These are phyloP conservation scores for Leccinum broughii DNA, from an alignment of 768 basidiomycete species.

Conservation along the genomic window DNA sequence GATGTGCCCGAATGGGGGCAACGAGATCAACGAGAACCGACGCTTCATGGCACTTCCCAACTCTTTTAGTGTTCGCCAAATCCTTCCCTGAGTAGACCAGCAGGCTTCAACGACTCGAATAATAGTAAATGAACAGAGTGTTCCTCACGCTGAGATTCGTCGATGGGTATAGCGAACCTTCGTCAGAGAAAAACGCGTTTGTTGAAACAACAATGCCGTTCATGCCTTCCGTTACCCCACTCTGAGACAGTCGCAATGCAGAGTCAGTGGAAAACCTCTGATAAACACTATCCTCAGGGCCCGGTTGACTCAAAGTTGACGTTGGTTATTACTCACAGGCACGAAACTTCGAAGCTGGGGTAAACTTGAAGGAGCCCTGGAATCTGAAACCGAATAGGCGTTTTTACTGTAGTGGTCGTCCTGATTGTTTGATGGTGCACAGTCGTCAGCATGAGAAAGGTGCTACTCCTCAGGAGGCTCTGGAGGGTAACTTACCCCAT, in stretches of 20 bases:
- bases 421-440: slow-evolving; percentile 8
- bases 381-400: not conserved
- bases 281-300: not conserved
- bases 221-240: slow-evolving; percentile 8
- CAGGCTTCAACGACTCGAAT: not conserved
- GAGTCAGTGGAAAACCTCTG: slow-evolving; percentile 33
- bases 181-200: slow-evolving; percentile 7
- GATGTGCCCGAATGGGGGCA: slow-evolving; percentile 10
- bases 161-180: slow-evolving; percentile 7
- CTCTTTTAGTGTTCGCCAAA: slow-evolving; percentile 17
- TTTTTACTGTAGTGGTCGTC: not conserved
- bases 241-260: slow-evolving; percentile 12
- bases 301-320: not conserved
- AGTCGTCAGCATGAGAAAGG: not conserved
- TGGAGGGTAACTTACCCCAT: slow-evolving; percentile 17
- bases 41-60: slow-evolving; percentile 17
- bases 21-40: slow-evolving; percentile 17
- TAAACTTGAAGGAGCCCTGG: not conserved
- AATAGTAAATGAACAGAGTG: not conserved
- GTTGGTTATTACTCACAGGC: slow-evolving; percentile 19
- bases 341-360: slow-evolving; percentile 22
- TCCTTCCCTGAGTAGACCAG: slow-evolving; percentile 15
- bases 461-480: not conserved
- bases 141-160: slow-evolving; percentile 19
- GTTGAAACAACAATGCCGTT: not conserved